phyloP scores from a whole-genome alignment of 164 flowering plant species.

The Liquidambar formosana region DNA sequence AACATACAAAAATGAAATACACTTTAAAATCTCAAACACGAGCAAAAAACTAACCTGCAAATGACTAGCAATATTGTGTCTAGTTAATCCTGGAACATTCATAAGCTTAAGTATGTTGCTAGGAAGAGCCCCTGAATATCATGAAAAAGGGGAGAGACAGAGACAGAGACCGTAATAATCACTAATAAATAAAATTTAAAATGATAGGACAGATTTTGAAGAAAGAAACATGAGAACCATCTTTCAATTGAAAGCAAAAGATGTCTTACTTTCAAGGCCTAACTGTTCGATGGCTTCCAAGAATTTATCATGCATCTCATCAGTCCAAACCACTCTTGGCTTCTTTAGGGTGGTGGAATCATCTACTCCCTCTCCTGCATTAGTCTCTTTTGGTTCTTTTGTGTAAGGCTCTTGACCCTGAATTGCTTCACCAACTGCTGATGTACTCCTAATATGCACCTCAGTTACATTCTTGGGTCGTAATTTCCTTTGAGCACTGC shows the following conservation, averaged over 20 bases:
- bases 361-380: not conserved
- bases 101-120: slow-evolving; percentile 7
- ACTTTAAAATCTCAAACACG: no score
- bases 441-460: not conserved
- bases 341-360: slow-evolving; percentile 6
- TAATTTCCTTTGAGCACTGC: not conserved
- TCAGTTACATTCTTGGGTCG: not conserved
- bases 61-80: slow-evolving; percentile 5
- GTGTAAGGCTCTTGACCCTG: no score
- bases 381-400: not conserved
- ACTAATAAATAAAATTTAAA: not conserved
- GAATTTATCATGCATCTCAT: slow-evolving; percentile 18
- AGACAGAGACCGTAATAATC: not conserved
- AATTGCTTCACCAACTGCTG: no score
- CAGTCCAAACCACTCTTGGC: slow-evolving; percentile 25
- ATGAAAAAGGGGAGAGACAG: no score
- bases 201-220: no score
- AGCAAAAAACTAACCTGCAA: slow-evolving; percentile 6
- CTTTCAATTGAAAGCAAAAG: not conserved
- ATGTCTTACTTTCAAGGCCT: slow-evolving; percentile 20
- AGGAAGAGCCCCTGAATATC: not conserved
- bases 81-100: slow-evolving; percentile 8
- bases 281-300: slow-evolving; percentile 12
- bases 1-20: no score
- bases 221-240: not conserved